Percentiles rank a stretch among this genome's conserved stretches.
Conservation (phyloP, 1,284 basidiomycete species). For the Cystobasidium sp. region DNA sequence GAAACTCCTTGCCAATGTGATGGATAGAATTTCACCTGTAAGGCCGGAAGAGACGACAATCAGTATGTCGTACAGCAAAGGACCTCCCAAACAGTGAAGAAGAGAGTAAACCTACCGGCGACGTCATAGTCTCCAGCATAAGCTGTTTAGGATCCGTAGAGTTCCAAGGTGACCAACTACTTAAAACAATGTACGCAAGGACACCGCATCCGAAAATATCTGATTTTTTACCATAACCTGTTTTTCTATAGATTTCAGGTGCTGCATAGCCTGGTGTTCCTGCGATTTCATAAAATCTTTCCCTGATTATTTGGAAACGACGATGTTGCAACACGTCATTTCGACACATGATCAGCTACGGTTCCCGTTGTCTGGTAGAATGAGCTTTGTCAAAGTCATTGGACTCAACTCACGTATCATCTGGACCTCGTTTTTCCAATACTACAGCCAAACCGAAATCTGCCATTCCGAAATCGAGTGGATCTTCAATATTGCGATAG, state of each 20-base stretch:
- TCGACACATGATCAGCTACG: too few species aligned
- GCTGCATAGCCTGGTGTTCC: conserved; percentile 51
- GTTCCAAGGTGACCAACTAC: conserved; percentile 43
- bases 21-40: conserved; percentile 47
- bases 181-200: conserved; percentile 33
- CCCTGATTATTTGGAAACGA: too few species aligned
- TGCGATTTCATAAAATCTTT: conserved; percentile 48
- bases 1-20: conserved; percentile 50
- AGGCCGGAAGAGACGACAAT: background rate
- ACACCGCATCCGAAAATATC: conserved; percentile 43
- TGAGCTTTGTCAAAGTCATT: too few species aligned
- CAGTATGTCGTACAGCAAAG: background rate
- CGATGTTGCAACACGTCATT: too few species aligned
- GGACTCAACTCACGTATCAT: conserved; percentile 23
- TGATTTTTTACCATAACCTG: conserved; percentile 37
- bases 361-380: too few species aligned
- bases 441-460: conserved; percentile 42
- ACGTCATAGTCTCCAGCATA: conserved; percentile 42
- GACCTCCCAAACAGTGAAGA: too few species aligned
- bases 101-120: conserved; percentile 42
- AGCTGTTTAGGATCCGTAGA: conserved; percentile 41
- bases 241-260: conserved; percentile 48
- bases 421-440: conserved; percentile 22
- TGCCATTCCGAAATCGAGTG: conserved; percentile 40
- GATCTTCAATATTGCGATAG: conserved; percentile 40